Percentiles rank a stretch among this genome's conserved stretches.
These are phyloP conservation scores for Phoma sp. DNA, from an alignment of 2,329 filamentous ascomycete species.

Conservation along the genomic window DNA sequence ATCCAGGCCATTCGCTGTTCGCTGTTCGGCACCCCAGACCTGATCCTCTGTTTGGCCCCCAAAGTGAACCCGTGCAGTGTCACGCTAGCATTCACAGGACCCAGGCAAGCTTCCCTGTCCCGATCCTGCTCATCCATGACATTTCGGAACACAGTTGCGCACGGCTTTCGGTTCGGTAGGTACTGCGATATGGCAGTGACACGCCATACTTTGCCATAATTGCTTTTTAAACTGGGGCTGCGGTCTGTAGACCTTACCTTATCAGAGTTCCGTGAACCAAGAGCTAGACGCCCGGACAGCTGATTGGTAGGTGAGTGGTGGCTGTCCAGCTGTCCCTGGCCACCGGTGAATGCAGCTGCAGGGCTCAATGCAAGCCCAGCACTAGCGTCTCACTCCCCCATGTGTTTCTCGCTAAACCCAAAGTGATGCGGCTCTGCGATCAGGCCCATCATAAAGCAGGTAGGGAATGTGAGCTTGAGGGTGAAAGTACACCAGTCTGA, in stretches of 20 bases:
- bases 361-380: conserved; percentile 11
- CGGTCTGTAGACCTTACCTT: conserved; percentile 28
- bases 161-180: conserved; percentile 19
- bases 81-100: conserved; percentile 21
- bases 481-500: conserved; percentile 29
- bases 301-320: conserved; percentile 30
- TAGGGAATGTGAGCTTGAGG: conserved; percentile 28
- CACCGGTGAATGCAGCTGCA: conserved; percentile 42
- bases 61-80: conserved; percentile 27
- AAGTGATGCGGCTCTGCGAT: conserved; percentile 47
- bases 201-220: conserved; percentile 30
- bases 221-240: conserved; percentile 37
- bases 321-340: conserved; percentile 34
- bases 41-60: conserved; percentile 26
- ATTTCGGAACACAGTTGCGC: conserved; percentile 23
- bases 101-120: conserved; percentile 22
- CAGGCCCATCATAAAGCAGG: conserved; percentile 40
- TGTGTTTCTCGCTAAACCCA: conserved; percentile 20
- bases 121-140: conserved; percentile 21
- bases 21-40: conserved; percentile 4
- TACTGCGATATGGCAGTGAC: conserved; percentile 35
- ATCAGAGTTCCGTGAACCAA: conserved; percentile 30
- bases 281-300: conserved; percentile 35
- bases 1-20: conserved; percentile 21
- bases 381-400: conserved; percentile 5